Base-by-base conservation (phyloP, 2,329 filamentous ascomycete species). In the Aspergillus sp. region DNA sequence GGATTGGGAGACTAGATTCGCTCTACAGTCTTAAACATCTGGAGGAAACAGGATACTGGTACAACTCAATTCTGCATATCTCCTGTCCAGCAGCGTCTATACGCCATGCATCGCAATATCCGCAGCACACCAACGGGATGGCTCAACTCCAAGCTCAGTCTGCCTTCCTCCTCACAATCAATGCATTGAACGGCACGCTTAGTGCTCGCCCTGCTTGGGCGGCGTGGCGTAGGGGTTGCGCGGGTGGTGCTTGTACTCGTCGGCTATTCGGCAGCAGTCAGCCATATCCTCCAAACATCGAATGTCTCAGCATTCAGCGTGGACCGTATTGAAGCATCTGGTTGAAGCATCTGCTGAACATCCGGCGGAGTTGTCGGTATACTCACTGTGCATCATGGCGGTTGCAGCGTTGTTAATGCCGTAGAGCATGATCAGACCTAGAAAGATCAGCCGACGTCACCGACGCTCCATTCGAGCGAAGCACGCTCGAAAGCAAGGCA, bases 171-270 rank as follows among this genome's bases (percentile, higher is more conserved):
- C n/a, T n/a, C n/a, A n/a, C n/a, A n/a, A n/a, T n/a, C n/a, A n/a
- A n/a, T n/a, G n/a, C n/a, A n/a, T n/a, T n/a, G n/a, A n/a, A n/a
- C n/a, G n/a, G n/a, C n/a, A n/a, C 35, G 15, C 42, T 49, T 51
- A 58, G 19, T 22, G 19, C 6, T 10, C 10, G 10, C 19, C 62
- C 48, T 61, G 58, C 50, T 60, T 58, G 41, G 39, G 30, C 30
- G 47, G 43, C 50, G 60, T 56, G 26, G 51, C 50, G 47, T 64
- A 61, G 39, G 64, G 64, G 52, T 95, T 95, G 66, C 88, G 80
- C 48, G 88, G 86, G 68, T 96, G 89, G 73, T 94, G 93, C 80
- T 88, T 93, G 78, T 76, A 95, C 71, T 96, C 86, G 53, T 83
- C 84, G 71, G 78, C 89, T 96, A 31, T 37, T 30, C 10, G 12